Evolutionary conservation across 2,329 filamentous ascomycete genomes (phyloP).

Genomic region (Aspergillus sp.): DNA sequence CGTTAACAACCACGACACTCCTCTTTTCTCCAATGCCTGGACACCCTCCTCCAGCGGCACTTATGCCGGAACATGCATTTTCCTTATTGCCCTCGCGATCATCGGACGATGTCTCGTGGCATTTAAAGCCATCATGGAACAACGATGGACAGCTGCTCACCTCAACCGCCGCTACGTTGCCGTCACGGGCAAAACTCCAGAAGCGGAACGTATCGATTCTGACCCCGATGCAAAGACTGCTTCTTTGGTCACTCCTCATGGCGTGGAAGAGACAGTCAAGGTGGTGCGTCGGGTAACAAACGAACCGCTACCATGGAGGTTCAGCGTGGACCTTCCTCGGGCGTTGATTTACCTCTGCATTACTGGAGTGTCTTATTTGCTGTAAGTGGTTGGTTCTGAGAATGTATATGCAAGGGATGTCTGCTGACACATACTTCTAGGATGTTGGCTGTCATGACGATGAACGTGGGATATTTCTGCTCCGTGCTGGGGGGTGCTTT

Average conservation of each 20-base stretch:
- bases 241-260: conserved; percentile 63
- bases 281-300: conserved; percentile 57
- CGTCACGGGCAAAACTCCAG: conserved; percentile 57
- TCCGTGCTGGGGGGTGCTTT: conserved; percentile 75
- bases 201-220: conserved; percentile 53
- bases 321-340: conserved; percentile 70
- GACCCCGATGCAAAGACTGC: conserved; percentile 59
- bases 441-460: conserved; percentile 88
- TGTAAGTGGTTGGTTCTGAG: conserved; percentile 71
- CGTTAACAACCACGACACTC: conserved; percentile 54
- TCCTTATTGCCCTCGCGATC: conserved; percentile 70
- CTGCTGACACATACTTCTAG: conserved; percentile 39
- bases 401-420: not conserved
- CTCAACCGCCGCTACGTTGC: conserved; percentile 69
- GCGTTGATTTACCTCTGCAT: conserved; percentile 64
- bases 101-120: conserved; percentile 66
- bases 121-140: conserved; percentile 53
- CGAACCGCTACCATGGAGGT: conserved; percentile 63
- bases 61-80: conserved; percentile 89
- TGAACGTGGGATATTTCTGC: conserved; percentile 78
- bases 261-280: conserved; percentile 71
- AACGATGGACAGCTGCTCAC: conserved; percentile 64
- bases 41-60: conserved; percentile 61
- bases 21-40: conserved; percentile 65
- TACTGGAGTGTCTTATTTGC: conserved; percentile 72